A percentile compares a stretch with the other conserved stretches of the same genome.
Evolutionary conservation across 2,329 filamentous ascomycete species (phyloP).

Genomic region (Hypoxylon sp.): DNA sequence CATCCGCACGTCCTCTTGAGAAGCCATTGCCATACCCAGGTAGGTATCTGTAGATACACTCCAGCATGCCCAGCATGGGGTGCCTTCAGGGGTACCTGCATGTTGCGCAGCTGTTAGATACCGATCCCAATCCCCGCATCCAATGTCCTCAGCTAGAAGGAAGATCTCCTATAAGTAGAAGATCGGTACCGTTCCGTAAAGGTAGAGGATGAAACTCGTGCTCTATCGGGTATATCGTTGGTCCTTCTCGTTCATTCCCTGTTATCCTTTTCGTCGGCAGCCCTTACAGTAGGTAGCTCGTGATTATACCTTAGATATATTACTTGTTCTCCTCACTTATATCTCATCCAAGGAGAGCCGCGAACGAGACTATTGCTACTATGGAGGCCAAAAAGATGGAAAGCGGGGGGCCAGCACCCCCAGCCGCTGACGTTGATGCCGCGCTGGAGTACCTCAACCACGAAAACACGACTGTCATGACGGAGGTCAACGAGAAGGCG

Average conservation of each 20-base stretch:
- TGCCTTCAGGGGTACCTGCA: neutral
- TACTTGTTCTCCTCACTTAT: neutral
- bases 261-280: neutral
- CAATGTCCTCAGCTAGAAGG: neutral
- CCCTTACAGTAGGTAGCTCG: neutral
- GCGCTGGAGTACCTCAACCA: conserved; percentile 37
- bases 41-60: neutral
- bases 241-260: neutral
- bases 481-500: conserved; percentile 38
- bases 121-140: neutral
- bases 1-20: neutral
- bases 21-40: neutral
- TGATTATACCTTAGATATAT: no score
- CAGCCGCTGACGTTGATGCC: conserved; percentile 33
- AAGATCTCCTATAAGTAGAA: neutral
- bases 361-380: neutral
- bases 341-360: neutral
- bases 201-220: neutral
- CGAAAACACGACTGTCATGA: conserved; percentile 30
- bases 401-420: conserved; percentile 20
- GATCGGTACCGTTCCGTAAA: neutral
- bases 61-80: neutral
- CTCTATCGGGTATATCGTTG: neutral
- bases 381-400: conserved; percentile 30
- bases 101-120: neutral